These are phyloP conservation scores for Hypsizygus ulmarius DNA, from an alignment of 1,284 basidiomycete genomes.

Conservation along the genomic window DNA sequence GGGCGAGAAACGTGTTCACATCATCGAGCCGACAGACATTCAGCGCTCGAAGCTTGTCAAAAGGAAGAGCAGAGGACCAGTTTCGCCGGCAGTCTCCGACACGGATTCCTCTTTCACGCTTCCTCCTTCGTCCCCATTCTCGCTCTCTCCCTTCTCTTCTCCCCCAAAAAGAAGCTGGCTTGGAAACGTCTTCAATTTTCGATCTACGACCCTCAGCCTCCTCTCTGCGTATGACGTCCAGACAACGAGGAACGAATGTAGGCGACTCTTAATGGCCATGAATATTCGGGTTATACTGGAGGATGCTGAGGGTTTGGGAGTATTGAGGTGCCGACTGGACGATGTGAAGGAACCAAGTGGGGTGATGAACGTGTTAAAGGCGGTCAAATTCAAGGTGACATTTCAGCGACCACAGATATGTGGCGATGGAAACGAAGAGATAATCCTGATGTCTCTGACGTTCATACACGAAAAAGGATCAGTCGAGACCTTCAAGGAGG, in stretches of 20 bases:
- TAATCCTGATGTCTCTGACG: slow-evolving; percentile 56
- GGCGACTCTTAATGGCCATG: slow-evolving; percentile 68
- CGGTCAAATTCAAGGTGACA: slow-evolving; percentile 78
- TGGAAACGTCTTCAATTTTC: slow-evolving; percentile 85
- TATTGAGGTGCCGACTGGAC: slow-evolving; percentile 69
- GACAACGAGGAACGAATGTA: slow-evolving; percentile 71
- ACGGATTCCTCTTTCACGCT: slow-evolving; percentile 37
- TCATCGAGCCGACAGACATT: slow-evolving; percentile 42
- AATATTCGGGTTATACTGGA: slow-evolving; percentile 69
- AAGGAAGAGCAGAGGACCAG: slow-evolving; percentile 34
- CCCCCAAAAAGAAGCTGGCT: slow-evolving; percentile 83
- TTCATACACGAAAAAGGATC: slow-evolving; percentile 86
- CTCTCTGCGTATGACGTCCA: slow-evolving; percentile 67
- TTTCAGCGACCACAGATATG: slow-evolving; percentile 46
- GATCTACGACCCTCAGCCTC: slow-evolving; percentile 63
- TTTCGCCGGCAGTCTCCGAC: slow-evolving; percentile 46
- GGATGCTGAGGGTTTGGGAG: slow-evolving; percentile 55
- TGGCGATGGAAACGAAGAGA: slow-evolving; percentile 32
- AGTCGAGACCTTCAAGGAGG: slow-evolving; percentile 71
- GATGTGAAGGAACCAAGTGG: slow-evolving; percentile 56
- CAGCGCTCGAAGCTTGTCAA: slow-evolving; percentile 42
- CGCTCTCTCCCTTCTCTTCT: slow-evolving; percentile 35
- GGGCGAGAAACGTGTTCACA: slow-evolving; percentile 40
- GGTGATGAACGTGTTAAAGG: slow-evolving; percentile 56
- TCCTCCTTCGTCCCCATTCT: slow-evolving; percentile 35